Base-by-base conservation (phyloP, 768 basidiomycete species). In the Mycena belliarum region DNA sequence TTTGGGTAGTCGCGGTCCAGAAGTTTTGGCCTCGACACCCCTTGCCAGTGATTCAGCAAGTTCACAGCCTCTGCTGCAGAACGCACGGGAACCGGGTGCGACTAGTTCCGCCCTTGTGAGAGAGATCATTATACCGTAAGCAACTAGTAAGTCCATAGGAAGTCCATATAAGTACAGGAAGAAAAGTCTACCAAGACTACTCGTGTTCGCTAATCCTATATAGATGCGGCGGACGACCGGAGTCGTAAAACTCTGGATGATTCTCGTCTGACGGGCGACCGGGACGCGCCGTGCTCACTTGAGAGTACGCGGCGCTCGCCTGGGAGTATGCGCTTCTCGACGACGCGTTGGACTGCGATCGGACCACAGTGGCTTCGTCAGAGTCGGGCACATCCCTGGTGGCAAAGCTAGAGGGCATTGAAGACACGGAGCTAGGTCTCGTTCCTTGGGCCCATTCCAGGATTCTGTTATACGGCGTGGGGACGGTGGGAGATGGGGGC, bases 241-340 rank as follows among this genome's bases (percentile, higher is more conserved):
- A 24, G 26, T 25, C 52, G 24, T 49, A 47, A 25, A 33, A 21
- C 38, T 54, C 48, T 3, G 28, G 5, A 20, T 4, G 29, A 20
- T 35, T 12, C 4, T 52, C 48, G 9, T 49, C 52, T 26, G 42
- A 37, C 18, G 25, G 20, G 12, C 48, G 41, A 24, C 42, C 23
- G 1, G 18, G 18, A 38, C 18, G 52, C 18, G 29, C 9, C 16
- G 53, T 49, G 42, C 59, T 60, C 28, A 49, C 54, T 37, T 60
- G 59, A 12, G 59, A 60, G 42, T 60, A 60, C 12, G 49, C 40
- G 37, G n/a, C 53, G 42, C 59, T 60, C 28, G 54, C 54, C 33
- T 60, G 59, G 16, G 59, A 60, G 42, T 60, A 60, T 18, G 49
- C 40, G 37, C 59, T 60, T n/a, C 44, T 49, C 9, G 59, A 60